Base-by-base conservation (phyloP, 495 filamentous ascomycete species). In the Penicillium pulvis region DNA sequence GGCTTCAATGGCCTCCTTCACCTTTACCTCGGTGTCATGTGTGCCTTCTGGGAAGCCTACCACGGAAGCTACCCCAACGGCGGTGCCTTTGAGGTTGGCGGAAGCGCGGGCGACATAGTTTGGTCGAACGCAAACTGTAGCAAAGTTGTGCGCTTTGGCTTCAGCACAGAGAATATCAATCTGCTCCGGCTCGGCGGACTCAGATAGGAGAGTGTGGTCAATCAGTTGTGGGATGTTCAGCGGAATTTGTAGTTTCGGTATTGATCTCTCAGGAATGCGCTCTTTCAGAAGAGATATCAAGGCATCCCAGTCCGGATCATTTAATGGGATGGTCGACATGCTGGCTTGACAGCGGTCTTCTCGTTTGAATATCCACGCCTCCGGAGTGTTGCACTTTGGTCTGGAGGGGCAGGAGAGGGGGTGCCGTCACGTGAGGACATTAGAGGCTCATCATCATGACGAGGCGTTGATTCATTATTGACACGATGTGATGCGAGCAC, bases 11-110 rank as follows among this genome's bases (percentile, higher is more conserved):
- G 86, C 81, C 65, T 89, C 85, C 47, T 69, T 73, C 39, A 67
- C 70, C 55, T 90, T 90, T 30, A 78, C 71, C 2, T 68, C 55
- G 14, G 83, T 79, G 28, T 78, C 73, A 57, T 81, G 69, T 8
- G 82, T 85, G 10, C 87, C 87, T 59, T 87, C 84, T 23, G 80
- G 88, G 72, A 90, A 90, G 41, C 83, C 86, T 12, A 90, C 77
- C 8, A 90, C 87, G 59, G 80, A 86, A 33, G 85, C 86, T 4
- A 88, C 79, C 39, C 69, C 73, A 4, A 84, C 80, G 36, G 66
- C 17, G 77, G 75, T 14, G 58, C 30, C 75, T 31, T 76, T 71
- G 39, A 90, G 78, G 39, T 80, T 78, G 17, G 75, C 57, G n/a
- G 77, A 77, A 23, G 81, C 83, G 36, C 76, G 82, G 9, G 71